These are phyloP conservation scores for Dimocarpus longan DNA, from an alignment of 345 rosid genomes.

Conservation along the genomic window DNA sequence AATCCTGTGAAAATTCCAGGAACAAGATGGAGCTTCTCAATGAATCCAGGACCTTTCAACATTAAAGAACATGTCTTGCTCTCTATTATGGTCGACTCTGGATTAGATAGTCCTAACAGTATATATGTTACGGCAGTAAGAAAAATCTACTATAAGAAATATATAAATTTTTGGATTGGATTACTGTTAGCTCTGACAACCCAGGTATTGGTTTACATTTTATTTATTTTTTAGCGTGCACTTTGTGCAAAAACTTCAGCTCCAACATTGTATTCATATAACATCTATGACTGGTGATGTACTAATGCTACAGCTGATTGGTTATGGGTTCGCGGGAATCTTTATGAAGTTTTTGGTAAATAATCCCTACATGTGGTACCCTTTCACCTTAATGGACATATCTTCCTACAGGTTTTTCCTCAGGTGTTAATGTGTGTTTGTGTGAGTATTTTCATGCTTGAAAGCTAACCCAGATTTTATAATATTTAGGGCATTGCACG, in stretches of 20 bases:
- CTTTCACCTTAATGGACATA: slow-evolving; percentile 31
- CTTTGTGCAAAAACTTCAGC: too few species aligned
- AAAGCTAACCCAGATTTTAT: not conserved
- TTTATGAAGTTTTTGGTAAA: slow-evolving; percentile 29
- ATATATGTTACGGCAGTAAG: not conserved
- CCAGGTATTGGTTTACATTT: slow-evolving; percentile 14
- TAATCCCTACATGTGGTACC: slow-evolving; percentile 44
- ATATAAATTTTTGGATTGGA: slow-evolving; percentile 15
- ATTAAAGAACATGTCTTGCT: slow-evolving; percentile 39
- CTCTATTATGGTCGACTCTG: slow-evolving; percentile 27
- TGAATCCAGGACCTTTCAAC: slow-evolving; percentile 44
- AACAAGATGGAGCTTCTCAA: slow-evolving; percentile 31
- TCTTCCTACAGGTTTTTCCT: slow-evolving; percentile 27
- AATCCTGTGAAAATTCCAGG: slow-evolving; percentile 7
- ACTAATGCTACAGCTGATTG: slow-evolving; percentile 29
- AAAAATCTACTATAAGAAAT: slow-evolving; percentile 30
- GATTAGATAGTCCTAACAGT: slow-evolving; percentile 20
- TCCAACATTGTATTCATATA: not conserved
- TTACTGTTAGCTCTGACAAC: slow-evolving; percentile 33
- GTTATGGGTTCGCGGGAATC: slow-evolving; percentile 38
- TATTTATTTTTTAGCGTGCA: too few species aligned
- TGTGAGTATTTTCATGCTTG: too few species aligned
- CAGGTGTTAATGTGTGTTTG: not conserved
- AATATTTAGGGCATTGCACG: slow-evolving; percentile 35
- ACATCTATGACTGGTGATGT: not conserved